These are phyloP conservation scores for Cordyceps fumosorosea DNA, from an alignment of 2,329 filamentous ascomycete species.

Conservation along the genomic window DNA sequence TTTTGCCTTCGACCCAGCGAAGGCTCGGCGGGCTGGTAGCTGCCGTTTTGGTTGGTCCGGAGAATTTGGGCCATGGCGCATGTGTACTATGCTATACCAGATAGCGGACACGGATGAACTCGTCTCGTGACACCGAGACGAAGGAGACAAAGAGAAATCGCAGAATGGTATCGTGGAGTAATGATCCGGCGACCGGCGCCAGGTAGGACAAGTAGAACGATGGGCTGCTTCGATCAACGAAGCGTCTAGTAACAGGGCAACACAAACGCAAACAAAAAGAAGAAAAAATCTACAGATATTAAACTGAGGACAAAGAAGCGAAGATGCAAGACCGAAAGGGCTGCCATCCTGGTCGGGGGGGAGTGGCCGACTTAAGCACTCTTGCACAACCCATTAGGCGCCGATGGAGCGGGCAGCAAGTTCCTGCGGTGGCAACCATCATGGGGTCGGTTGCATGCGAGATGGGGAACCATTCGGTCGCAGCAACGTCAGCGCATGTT, in stretches of 20 bases:
- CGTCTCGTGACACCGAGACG: neutral
- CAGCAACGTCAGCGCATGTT: conserved; percentile 4
- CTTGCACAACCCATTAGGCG: conserved; percentile 5
- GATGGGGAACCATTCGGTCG: neutral
- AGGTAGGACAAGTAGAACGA: conserved; percentile 26
- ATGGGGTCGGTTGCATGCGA: conserved; percentile 4
- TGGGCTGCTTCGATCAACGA: conserved; percentile 41
- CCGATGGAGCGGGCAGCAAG: neutral
- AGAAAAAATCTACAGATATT: conserved; percentile 27
- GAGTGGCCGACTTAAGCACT: conserved; percentile 17
- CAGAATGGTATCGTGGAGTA: conserved; percentile 16
- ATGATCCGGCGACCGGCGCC: conserved; percentile 32
- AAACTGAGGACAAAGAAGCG: conserved; percentile 25
- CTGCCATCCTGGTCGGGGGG: too few relatives aligned
- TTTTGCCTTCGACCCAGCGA: conserved; percentile 50
- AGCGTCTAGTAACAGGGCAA: conserved; percentile 24
- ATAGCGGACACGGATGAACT: conserved; percentile 9
- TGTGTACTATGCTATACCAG: conserved; percentile 9
- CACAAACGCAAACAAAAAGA: conserved; percentile 20
- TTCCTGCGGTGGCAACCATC: neutral
- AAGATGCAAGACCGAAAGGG: conserved; percentile 23
- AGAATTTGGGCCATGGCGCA: conserved; percentile 8
- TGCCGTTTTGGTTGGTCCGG: conserved; percentile 14
- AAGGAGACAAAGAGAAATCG: conserved; percentile 4
- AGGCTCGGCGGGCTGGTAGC: conserved; percentile 42